Evolutionary conservation across 495 filamentous ascomycete species (phyloP), one percentile per base, ranked within the genome.

Genomic region (Aspergillus bridgeri): DNA sequence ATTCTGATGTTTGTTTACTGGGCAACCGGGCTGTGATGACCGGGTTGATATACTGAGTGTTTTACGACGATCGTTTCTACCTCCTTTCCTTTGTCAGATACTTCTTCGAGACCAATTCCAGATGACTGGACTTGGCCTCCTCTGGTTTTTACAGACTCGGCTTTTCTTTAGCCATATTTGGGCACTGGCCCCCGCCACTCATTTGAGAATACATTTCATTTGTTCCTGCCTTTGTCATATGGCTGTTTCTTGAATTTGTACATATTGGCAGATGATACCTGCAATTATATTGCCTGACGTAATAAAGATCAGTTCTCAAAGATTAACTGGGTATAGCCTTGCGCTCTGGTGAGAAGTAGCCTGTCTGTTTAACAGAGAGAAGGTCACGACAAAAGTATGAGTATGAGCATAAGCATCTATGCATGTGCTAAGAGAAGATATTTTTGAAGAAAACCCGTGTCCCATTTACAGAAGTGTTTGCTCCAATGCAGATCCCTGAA

Each of bases 231-330:
- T 49, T 5, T 60, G 58, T 51, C 51, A 60, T 52, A 60, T n/a
- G 23, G 23, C 11, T 53, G 1, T n/a, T 27, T 27, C 25, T 20
- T 58, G 27, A 79, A 79, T 59, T 25, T 59, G 57, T 48, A 50
- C 50, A 54, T 54, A 50, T 50, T 59, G 27, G 47, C 44, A 21
- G 22, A 49, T 42, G 42, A 23, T 22, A 19, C 38, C 13, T n/a
- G 38, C 15, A 25, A 19, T 17, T 6, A 51, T 51, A 50, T 27
- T 23, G 18, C 5, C 3, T 50, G 33, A 15, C 9, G 3, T 38
- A 13, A 38, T 15, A 38, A 38, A 15, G 6, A 38, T 2, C 33
- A 38, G 27, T 29, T 27, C 25, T 4, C 25, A 27, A 27, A 3
- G 25, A 27, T n/a, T n/a, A n/a, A n/a, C n/a, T n/a, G n/a, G n/a